Evolutionary conservation across 768 basidiomycete genomes (phyloP), one percentile per base, ranked within the genome.

Genomic region (Ramaria sp.): DNA sequence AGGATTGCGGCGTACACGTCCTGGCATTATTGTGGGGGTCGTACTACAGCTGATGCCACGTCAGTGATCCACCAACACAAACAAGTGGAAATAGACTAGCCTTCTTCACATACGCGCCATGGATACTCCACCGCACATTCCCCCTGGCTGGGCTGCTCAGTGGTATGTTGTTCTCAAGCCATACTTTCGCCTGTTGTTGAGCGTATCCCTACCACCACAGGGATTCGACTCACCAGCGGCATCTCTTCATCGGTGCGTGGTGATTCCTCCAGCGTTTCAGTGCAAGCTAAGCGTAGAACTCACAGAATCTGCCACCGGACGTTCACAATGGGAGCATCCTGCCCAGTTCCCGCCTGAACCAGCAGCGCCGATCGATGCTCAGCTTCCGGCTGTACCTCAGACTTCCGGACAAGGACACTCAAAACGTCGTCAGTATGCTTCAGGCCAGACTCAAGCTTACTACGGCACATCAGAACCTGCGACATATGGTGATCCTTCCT

Each of bases 91-190:
- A 57, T 15, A 47, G 17, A 45, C 13, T 45, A 24, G 41, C 49
- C 41, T 45, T 42, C 42, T 43, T 19, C 45, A 49, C 19, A 42
- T 38, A n/a, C 22, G 20, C 33, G 37, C 30, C 38, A 78, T 78
- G 77, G 69, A 78, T 43, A 72, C 74, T 43, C 75, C 75, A 43
- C 63, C 69, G 66, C 82, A 89, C 69, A 72, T 96, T 38, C 94
- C 94, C 59, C 86, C 86, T 61, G 94, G 93, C 42, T 96, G 94
- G 94, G 76, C 79, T 61, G 88, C 91, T 67, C 86, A 94, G 78
- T 96, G 94, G 94, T 91, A 67, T 62, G 75, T 70, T 52, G 17
- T 1, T 48, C 38, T 46, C 54, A 50, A 38, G 51, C 59, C 61
- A 53, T 68, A 59, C 64, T 60, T 49, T 49, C 31, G 12, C 34